phyloP scores from a whole-genome alignment of 257 asterid species.

The Nicotiana noctiflora region DNA sequence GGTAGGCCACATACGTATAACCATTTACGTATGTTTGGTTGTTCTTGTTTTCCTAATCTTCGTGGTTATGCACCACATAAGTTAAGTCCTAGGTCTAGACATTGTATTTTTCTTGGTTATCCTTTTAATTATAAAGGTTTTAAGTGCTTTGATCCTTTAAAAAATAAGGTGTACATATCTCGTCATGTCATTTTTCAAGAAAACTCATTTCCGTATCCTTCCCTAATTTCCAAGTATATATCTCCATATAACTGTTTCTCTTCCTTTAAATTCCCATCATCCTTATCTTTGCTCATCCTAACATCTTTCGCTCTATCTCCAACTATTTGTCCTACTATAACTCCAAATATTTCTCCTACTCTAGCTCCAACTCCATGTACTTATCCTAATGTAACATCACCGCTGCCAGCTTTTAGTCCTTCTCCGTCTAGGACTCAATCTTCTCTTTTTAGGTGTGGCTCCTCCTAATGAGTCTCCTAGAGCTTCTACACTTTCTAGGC shows the following conservation, averaged over 20 bases:
- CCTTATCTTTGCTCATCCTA: background rate
- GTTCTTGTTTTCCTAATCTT: background rate
- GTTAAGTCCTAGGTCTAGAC: background rate
- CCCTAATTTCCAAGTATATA: background rate
- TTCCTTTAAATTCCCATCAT: background rate
- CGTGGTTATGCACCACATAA: background rate
- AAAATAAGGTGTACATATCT: background rate
- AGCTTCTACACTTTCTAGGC: no score
- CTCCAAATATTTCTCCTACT: background rate
- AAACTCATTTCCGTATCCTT: background rate
- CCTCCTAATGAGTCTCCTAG: no score
- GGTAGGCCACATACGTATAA: background rate
- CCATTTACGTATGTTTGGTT: slow-evolving; percentile 1
- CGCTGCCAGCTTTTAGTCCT: background rate
- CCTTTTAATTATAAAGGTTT: background rate
- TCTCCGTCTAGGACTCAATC: background rate
- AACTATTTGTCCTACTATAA: background rate
- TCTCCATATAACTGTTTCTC: background rate
- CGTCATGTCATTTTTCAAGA: no score
- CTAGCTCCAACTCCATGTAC: background rate
- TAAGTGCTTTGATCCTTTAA: background rate
- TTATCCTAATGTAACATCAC: no score
- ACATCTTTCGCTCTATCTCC: background rate
- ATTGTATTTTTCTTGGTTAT: slow-evolving; percentile 5
- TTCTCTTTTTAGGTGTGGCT: background rate